Conservation (phyloP, 2,329 filamentous ascomycete genomes). For the Sarocladiaceae sp. region DNA sequence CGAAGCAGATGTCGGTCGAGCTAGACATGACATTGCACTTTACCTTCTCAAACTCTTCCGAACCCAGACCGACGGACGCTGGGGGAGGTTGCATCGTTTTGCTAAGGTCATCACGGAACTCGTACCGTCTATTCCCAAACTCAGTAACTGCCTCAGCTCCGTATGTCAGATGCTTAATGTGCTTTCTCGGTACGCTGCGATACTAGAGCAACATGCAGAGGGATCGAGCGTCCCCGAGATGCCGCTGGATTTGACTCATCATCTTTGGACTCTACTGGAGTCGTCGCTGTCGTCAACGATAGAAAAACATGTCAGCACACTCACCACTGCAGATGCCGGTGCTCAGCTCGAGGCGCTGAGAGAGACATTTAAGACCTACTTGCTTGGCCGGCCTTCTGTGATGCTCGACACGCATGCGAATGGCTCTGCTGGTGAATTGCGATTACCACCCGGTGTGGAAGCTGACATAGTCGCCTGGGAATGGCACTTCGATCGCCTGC, state of each 20-base stretch:
- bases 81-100: conserved; percentile 38
- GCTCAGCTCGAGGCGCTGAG: not conserved
- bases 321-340: not conserved
- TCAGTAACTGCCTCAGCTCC: conserved; percentile 38
- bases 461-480: conserved; percentile 51
- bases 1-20: not conserved
- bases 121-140: conserved; percentile 41
- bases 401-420: not conserved
- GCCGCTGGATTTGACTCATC: conserved; percentile 27
- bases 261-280: not conserved
- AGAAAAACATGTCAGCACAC: not conserved
- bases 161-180: conserved; percentile 28
- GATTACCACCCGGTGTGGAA: not conserved
- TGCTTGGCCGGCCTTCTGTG: not conserved
- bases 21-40: conserved; percentile 1
- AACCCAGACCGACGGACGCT: conserved; percentile 34
- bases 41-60: conserved; percentile 41
- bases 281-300: not conserved
- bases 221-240: conserved; percentile 29
- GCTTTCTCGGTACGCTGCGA: not conserved
- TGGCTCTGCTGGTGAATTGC: not conserved
- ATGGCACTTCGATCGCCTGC: conserved; percentile 68
- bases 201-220: conserved; percentile 27
- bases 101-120: conserved; percentile 34
- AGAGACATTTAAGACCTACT: not conserved